Base-by-base conservation (phyloP, 1,284 basidiomycete genomes). In the Rhizoctonia solani region DNA sequence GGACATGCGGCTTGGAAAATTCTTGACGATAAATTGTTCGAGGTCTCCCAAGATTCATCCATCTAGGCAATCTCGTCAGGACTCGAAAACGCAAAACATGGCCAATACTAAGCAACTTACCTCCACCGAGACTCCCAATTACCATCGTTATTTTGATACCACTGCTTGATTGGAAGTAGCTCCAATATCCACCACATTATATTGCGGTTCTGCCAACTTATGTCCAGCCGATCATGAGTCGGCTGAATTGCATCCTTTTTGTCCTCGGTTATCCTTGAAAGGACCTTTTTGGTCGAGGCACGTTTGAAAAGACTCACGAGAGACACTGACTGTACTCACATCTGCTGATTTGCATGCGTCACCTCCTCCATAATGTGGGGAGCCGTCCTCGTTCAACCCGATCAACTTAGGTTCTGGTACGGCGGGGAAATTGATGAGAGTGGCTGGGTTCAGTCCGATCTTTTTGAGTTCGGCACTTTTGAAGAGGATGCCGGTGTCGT, bases 401-500 rank as follows among this genome's bases (percentile, higher is more conserved):
- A n/a, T n/a, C n/a, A n/a, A n/a, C n/a, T n/a, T n/a, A n/a, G 59
- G n/a, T 52, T 58, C 19, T 23, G 47, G 6, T 25, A 9, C 41
- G 61, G 19, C 19, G 63, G 41, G 29, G 46, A 46, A 39, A 53
- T 59, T 25, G 54, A 55, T 37, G 49, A 52, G 30, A 53, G 72
- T 21, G 1, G 61, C 44, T 53, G 72, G 47, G 49, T 71, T 70
- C 13, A 73, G 25, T 13, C 72, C 61, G 54, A 69, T 42, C 32
- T 70, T 69, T 39, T 71, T 66, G 30, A 71, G 56, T 39, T 56
- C 54, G 54, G 71, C 53, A 41, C 70, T 52, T 21, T 74, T 56
- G 59, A 70, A 73, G 13, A 69, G 42, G 59, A 75, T 72, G 25
- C 74, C 71, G 16, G 71, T 72, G 66, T 72, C 65, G 69, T 71